These are phyloP conservation scores for Zizania latifolia DNA, from an alignment of 176 grass and related monocot species.

Conservation along the genomic window DNA sequence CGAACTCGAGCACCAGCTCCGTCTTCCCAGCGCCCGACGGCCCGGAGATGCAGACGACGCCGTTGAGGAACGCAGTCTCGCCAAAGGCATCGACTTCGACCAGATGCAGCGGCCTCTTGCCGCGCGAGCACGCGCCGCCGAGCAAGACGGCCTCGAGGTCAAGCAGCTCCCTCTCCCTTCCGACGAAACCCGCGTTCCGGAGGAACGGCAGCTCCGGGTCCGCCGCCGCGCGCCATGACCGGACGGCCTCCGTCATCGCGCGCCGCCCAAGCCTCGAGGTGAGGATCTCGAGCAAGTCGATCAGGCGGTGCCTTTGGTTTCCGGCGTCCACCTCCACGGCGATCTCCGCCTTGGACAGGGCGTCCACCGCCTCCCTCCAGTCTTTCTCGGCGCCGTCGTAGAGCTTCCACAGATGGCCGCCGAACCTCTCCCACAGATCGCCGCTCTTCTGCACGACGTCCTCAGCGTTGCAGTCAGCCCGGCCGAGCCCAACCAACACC, in stretches of 20 bases:
- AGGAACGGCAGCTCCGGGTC: conserved; percentile 40
- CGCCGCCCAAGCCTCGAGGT: conserved; percentile 34
- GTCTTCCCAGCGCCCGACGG: conserved; percentile 57
- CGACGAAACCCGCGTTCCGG: conserved; percentile 38
- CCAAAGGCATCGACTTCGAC: neutral
- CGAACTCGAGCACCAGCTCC: conserved; percentile 52
- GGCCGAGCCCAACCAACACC: conserved; percentile 35
- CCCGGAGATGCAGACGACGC: conserved; percentile 46
- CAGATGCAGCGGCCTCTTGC: neutral
- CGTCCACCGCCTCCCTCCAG: conserved; percentile 33
- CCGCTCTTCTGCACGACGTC: conserved; percentile 37
- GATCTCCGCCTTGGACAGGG: conserved; percentile 11
- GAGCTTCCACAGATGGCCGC: conserved; percentile 34
- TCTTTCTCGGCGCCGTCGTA: conserved; percentile 38
- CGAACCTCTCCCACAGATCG: conserved; percentile 39
- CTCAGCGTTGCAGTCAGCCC: conserved; percentile 12
- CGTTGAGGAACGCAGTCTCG: neutral
- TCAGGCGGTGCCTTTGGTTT: conserved; percentile 27
- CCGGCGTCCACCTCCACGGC: conserved; percentile 17
- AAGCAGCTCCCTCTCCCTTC: conserved; percentile 40
- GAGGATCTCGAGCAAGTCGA: conserved; percentile 37
- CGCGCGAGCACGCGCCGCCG: neutral
- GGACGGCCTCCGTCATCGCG: conserved; percentile 16
- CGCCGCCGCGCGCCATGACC: conserved; percentile 23
- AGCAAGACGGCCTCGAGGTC: conserved; percentile 38